Evolutionary conservation across 768 basidiomycete genomes (phyloP).

Genomic region (Brasilioporus rufonigricans): DNA sequence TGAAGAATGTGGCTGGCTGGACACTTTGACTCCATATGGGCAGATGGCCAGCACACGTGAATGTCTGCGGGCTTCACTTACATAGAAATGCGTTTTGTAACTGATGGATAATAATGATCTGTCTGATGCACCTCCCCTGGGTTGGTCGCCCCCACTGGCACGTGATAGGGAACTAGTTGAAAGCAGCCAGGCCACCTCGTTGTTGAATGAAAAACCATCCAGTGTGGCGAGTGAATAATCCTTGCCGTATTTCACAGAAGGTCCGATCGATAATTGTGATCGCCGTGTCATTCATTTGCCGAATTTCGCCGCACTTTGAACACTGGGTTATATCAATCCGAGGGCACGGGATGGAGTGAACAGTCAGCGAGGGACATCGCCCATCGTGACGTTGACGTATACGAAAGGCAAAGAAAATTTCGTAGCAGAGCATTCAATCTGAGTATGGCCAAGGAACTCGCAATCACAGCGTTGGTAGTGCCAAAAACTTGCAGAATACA

Average conservation of each 20-base stretch:
- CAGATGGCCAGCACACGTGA: neutral
- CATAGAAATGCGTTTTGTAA: slow-evolving; percentile 11
- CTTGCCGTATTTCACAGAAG: slow-evolving; percentile 13
- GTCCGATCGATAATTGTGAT: slow-evolving; percentile 23
- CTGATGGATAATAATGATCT: slow-evolving; percentile 1
- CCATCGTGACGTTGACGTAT: neutral
- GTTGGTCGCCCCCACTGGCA: slow-evolving; percentile 11
- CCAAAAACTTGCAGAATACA: neutral
- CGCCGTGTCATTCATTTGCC: slow-evolving; percentile 16
- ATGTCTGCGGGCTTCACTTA: slow-evolving; percentile 2
- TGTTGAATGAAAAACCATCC: slow-evolving; percentile 28
- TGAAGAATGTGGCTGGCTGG: neutral
- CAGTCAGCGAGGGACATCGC: neutral
- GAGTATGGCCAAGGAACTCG: neutral
- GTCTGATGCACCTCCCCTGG: slow-evolving; percentile 6
- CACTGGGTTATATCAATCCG: slow-evolving; percentile 12
- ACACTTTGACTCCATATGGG: slow-evolving; percentile 11
- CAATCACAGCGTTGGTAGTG: neutral
- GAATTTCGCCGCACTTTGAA: slow-evolving; percentile 13
- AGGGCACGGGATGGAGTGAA: neutral
- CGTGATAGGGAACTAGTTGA: slow-evolving; percentile 10
- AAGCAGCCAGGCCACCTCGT: slow-evolving; percentile 11
- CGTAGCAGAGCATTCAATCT: neutral
- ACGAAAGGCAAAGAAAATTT: neutral
- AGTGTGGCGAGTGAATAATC: slow-evolving; percentile 10